phyloP scores from a whole-genome alignment of 164 flowering plant genomes.

The Vitis amurensis region DNA sequence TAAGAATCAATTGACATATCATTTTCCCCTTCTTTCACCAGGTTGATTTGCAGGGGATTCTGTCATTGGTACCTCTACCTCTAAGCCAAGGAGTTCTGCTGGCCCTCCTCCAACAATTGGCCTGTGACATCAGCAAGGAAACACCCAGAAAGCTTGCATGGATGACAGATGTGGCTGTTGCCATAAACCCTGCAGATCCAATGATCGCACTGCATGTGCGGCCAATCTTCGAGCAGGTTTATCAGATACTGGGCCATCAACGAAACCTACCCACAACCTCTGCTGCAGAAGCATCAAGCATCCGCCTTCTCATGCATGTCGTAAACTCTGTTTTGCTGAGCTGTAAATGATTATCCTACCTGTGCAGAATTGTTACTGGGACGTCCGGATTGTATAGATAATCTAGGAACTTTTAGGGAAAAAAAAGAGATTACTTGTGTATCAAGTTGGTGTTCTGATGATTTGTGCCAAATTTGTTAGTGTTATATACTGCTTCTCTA shows the following conservation, averaged over 20 bases:
- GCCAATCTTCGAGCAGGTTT: conserved; percentile 90
- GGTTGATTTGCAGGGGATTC: conserved; percentile 73
- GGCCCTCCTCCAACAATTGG: conserved; percentile 87
- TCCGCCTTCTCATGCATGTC: conserved; percentile 82
- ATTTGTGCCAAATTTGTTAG: too few species aligned
- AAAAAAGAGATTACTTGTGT: too few species aligned
- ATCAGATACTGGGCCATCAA: conserved; percentile 70
- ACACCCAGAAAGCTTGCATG: conserved; percentile 66
- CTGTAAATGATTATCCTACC: conserved; percentile 42
- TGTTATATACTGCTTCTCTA: too few species aligned
- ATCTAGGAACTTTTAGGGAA: conserved; percentile 20
- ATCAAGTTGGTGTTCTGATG: too few species aligned
- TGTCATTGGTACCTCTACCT: conserved; percentile 61
- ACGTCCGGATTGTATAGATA: conserved; percentile 16
- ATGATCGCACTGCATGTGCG: conserved; percentile 71
- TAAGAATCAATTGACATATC: not conserved
- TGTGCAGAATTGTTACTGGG: conserved; percentile 12
- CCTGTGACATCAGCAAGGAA: conserved; percentile 76
- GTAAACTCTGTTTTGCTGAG: conserved; percentile 70
- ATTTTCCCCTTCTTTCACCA: conserved; percentile 24
- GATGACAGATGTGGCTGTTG: conserved; percentile 83
- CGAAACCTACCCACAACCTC: conserved; percentile 48
- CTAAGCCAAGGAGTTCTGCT: conserved; percentile 91
- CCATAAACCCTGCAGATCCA: conserved; percentile 73
- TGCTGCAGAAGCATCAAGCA: conserved; percentile 43